Evolutionary conservation across 2,329 filamentous ascomycete genomes (phyloP).

Genomic region (Beauveria rudraprayagi): DNA sequence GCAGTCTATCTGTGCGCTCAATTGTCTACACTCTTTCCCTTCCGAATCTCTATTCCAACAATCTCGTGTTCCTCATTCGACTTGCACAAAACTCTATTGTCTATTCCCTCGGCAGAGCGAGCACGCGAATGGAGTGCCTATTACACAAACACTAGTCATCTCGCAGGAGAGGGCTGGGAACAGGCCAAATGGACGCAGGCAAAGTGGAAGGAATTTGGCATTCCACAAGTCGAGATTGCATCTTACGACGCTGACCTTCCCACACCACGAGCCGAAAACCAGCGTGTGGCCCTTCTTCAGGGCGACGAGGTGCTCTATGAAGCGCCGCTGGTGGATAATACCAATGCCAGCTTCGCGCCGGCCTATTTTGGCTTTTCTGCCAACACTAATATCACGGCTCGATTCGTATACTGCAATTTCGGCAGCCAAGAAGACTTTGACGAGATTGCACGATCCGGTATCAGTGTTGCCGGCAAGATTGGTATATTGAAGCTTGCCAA

Average conservation of each 20-base stretch:
- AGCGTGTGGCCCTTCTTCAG: not conserved
- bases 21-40: not conserved
- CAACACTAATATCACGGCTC: not conserved
- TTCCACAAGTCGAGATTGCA: not conserved
- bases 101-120: not conserved
- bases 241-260: constrained; percentile 25
- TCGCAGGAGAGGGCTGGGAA: constrained; percentile 28
- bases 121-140: constrained; percentile 26
- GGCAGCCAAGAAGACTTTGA: constrained; percentile 3
- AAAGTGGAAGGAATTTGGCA: constrained; percentile 28
- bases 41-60: not conserved
- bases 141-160: constrained; percentile 31
- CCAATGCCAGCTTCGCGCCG: constrained; percentile 1
- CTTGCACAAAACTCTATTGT: not conserved
- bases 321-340: constrained; percentile 1
- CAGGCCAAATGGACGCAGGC: constrained; percentile 32
- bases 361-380: constrained; percentile 1
- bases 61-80: not conserved
- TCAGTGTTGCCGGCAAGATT: not conserved
- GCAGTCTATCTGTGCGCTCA: not conserved
- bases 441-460: not conserved
- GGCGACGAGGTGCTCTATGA: constrained; percentile 1
- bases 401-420: constrained; percentile 2
- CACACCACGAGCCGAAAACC: constrained; percentile 39
- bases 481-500: constrained; percentile 54